Conservation (phyloP, 2,329 filamentous ascomycete species). For the Scortechinia acanthostroma region DNA sequence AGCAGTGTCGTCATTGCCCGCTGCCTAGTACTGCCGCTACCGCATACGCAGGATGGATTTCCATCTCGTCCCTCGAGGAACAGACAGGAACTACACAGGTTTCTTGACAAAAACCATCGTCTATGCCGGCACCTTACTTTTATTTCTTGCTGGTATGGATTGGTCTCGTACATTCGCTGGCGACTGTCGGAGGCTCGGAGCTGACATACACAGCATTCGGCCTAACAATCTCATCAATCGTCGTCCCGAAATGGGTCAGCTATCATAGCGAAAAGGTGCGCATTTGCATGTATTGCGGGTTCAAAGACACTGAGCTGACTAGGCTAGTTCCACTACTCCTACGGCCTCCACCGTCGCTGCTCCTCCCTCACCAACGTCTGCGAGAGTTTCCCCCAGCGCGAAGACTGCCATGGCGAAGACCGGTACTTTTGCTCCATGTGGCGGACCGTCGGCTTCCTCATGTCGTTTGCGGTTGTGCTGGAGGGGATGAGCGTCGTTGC, state of each 20-base stretch:
- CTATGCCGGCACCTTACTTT: conserved; percentile 28
- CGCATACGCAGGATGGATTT: conserved; percentile 31
- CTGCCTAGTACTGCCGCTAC: no score
- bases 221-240: conserved; percentile 32
- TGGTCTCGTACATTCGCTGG: not conserved
- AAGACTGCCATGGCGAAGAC: conserved; percentile 60
- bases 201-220: conserved; percentile 23
- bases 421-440: conserved; percentile 85
- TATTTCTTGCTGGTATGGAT: conserved; percentile 31
- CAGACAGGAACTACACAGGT: conserved; percentile 32
- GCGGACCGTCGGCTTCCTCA: conserved; percentile 80
- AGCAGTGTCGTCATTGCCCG: no score
- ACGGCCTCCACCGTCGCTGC: conserved; percentile 75
- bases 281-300: no score
- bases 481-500: conserved; percentile 75
- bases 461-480: conserved; percentile 76
- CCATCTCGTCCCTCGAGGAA: conserved; percentile 28
- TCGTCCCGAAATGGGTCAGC: conserved; percentile 35
- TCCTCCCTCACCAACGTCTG: conserved; percentile 61
- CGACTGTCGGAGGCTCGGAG: no score
- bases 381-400: conserved; percentile 56
- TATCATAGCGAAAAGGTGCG: conserved; percentile 32
- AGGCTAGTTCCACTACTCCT: not conserved
- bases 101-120: conserved; percentile 37
- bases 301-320: no score